Base-by-base conservation (phyloP, 345 rosid genomes). In the Eucalyptus viminalis region DNA sequence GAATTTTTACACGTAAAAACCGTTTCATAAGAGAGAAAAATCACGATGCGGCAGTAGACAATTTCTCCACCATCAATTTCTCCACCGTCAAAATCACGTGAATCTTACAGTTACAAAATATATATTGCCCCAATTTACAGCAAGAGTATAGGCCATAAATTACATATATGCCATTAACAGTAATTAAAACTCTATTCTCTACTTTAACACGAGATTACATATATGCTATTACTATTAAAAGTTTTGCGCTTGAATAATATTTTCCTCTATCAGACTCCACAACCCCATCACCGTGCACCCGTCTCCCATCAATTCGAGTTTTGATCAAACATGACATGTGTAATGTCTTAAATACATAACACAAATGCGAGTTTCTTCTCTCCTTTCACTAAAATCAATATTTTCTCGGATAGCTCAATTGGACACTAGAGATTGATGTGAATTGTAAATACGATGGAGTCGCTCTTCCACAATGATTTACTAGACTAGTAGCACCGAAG, bases 221-320 rank as follows among this genome's bases (percentile, higher is more conserved):
- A 24, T 24, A 4, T 24, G 29, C 0, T 0, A 10, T 56, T 56
- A 56, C 1, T 2, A 24, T 1, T 10, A 22, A 24, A 56, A 56
- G 3, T 56, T 56, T 24, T 56, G 1, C 13, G 6, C 13, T 56
- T 56, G 6, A 56, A 22, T 56, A 56, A 22, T 56, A 56, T 24
- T 56, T 56, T 24, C 62, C 14, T 2, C 6, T 56, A 12, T 56
- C 6, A 56, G 0, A 56, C 62, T 56, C 6, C 3, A 10, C 29
- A 22, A 24, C 14, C 13, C 29, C 2, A 10, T 56, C 62, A 22
- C 2, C 0, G 1, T 56, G 29, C 62, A 56, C 62, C 29, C 0
- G 0, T 56, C 29, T 24, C 6, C 0, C 29, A 56, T 56, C 13
- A 56, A 56, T 56, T 56, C 6, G 13, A 56, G 62, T 56, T 56